These are phyloP conservation scores for Leccinellum albellum DNA, from an alignment of 768 basidiomycete species.

Conservation along the genomic window DNA sequence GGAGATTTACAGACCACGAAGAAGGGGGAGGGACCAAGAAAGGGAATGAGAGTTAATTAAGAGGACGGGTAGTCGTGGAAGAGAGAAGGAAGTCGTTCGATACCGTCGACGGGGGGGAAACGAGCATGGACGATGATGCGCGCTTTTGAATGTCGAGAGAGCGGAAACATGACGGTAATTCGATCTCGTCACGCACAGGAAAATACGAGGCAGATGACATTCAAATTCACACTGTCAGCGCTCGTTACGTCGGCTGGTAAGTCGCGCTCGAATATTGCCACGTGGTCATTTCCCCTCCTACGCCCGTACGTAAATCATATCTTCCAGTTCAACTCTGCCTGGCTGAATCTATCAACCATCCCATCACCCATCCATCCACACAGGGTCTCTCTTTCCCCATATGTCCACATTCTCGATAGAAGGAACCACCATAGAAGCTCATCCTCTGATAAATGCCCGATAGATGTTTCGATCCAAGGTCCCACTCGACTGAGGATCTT, in stretches of 20 bases:
- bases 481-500: conserved; percentile 15
- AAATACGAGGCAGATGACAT: conserved; percentile 20
- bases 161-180: conserved; percentile 20
- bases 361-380: conserved; percentile 1
- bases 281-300: conserved; percentile 21
- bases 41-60: conserved; percentile 17
- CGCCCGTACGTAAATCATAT: conserved; percentile 6
- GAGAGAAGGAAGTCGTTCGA: conserved; percentile 18
- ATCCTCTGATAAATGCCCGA: conserved; percentile 14
- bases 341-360: conserved; percentile 1
- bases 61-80: conserved; percentile 9
- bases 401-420: not conserved
- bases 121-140: not conserved
- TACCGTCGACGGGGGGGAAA: conserved; percentile 3
- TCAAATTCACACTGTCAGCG: conserved; percentile 29
- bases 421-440: conserved; percentile 15
- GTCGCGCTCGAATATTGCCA: conserved; percentile 12
- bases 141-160: conserved; percentile 24
- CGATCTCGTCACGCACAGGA: conserved; percentile 28
- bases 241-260: conserved; percentile 16
- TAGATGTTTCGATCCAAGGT: conserved; percentile 19
- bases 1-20: conserved; percentile 31
- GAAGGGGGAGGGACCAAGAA: conserved; percentile 8
- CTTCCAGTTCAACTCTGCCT: not conserved
- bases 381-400: conserved; percentile 8